Conservation (phyloP, 345 rosid genomes). For the Eutrema yunnanense region DNA sequence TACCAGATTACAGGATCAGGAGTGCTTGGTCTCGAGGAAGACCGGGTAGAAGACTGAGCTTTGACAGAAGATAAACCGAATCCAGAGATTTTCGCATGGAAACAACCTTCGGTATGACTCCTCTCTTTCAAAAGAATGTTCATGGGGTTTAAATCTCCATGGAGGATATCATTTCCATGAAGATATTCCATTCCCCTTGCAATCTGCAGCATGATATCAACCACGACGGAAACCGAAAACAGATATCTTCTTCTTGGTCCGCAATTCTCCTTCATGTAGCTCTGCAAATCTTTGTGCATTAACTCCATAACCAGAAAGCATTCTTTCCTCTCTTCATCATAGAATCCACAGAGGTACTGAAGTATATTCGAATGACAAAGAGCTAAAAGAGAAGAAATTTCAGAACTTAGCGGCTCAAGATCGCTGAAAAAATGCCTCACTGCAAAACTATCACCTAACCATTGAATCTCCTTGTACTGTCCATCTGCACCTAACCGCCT, state of each 20-base stretch:
- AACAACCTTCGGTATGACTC: slow-evolving; percentile 57
- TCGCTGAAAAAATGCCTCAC: slow-evolving; percentile 59
- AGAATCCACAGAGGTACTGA: slow-evolving; percentile 67
- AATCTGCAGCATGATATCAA: slow-evolving; percentile 79
- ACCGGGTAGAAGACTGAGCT: slow-evolving; percentile 27
- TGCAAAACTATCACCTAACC: slow-evolving; percentile 70
- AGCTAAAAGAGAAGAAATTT: slow-evolving; percentile 52
- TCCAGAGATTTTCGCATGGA: slow-evolving; percentile 64
- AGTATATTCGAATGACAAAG: slow-evolving; percentile 79
- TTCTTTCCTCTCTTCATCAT: slow-evolving; percentile 69
- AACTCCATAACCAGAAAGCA: slow-evolving; percentile 68
- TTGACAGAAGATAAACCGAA: slow-evolving; percentile 47
- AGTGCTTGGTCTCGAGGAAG: slow-evolving; percentile 22
- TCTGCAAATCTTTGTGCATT: slow-evolving; percentile 60
- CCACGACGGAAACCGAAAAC: slow-evolving; percentile 50
- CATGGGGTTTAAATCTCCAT: slow-evolving; percentile 70
- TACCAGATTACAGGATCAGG: slow-evolving; percentile 56
- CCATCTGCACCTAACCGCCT: slow-evolving; percentile 47
- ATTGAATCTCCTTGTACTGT: slow-evolving; percentile 74
- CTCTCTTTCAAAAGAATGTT: slow-evolving; percentile 65
- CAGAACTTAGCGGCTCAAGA: slow-evolving; percentile 43
- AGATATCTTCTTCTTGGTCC: slow-evolving; percentile 50
- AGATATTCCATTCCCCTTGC: slow-evolving; percentile 93
- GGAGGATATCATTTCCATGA: slow-evolving; percentile 49
- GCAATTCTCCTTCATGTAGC: slow-evolving; percentile 62